Percentiles rank a stretch among this genome's conserved stretches.
phyloP scores from a whole-genome alignment of 345 rosid species.

The Durio zibethinus region DNA sequence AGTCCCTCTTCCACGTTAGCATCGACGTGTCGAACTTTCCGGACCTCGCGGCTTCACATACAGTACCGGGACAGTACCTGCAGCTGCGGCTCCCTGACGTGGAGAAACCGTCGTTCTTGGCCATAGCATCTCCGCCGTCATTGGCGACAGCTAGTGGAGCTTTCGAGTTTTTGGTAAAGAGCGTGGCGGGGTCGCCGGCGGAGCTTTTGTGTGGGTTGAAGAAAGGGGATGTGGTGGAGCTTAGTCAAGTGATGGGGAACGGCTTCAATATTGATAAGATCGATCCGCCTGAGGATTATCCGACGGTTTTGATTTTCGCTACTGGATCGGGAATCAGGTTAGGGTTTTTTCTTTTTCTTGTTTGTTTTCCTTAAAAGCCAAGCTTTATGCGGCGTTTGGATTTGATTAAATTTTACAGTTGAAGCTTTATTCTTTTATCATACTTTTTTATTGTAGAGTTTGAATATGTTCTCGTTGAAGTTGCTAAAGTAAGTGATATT shows the following conservation, averaged over 20 bases:
- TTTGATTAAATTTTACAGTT: neutral
- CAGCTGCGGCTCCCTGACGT: constrained; percentile 74
- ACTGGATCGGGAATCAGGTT: constrained; percentile 97
- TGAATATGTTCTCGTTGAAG: neutral
- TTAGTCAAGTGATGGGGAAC: constrained; percentile 69
- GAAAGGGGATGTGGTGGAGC: constrained; percentile 82
- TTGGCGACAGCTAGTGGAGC: constrained; percentile 51
- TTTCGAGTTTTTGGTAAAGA: constrained; percentile 85
- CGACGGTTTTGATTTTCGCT: constrained; percentile 80
- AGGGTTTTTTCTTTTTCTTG: neutral
- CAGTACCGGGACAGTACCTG: constrained; percentile 79
- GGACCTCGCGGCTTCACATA: constrained; percentile 62
- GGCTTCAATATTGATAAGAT: constrained; percentile 66
- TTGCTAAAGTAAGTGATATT: neutral
- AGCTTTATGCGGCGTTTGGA: neutral
- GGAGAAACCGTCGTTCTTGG: constrained; percentile 70
- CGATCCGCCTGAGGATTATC: constrained; percentile 60
- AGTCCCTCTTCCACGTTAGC: constrained; percentile 76
- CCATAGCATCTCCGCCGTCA: constrained; percentile 85
- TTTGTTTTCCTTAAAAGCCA: neutral
- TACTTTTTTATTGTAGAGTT: neutral
- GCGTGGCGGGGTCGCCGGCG: constrained; percentile 82
- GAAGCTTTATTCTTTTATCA: neutral
- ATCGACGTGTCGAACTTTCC: constrained; percentile 75
- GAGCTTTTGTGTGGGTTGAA: constrained; percentile 75